Conservation (phyloP, 75 land plant genomes). For the Picea glauca region DNA sequence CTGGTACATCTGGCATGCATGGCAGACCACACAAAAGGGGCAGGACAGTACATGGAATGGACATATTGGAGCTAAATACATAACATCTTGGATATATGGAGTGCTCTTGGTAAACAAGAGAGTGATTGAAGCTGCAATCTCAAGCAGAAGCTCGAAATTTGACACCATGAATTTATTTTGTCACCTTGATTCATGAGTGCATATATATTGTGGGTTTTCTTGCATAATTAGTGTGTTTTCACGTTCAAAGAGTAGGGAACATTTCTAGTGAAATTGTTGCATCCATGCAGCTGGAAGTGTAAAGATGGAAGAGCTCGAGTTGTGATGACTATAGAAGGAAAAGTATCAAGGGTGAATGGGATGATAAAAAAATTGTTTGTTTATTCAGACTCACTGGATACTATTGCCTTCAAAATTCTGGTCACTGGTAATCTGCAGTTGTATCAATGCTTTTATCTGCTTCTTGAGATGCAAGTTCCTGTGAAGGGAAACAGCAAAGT, state of each 20-base stretch:
- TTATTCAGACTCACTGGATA: not conserved
- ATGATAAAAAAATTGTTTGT: not conserved
- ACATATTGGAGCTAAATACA: constrained; percentile 5
- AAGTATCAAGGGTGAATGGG: not conserved
- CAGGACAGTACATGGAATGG: not conserved
- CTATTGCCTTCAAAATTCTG: not conserved
- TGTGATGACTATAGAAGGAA: not conserved
- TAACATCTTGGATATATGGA: not conserved
- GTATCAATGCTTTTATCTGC: not conserved
- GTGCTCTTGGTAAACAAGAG: not conserved
- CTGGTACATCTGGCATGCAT: not conserved
- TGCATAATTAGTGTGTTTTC: not conserved
- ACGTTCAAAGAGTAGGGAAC: not conserved
- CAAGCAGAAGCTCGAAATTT: not conserved
- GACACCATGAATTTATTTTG: not conserved
- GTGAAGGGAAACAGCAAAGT: not conserved
- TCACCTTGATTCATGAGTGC: not conserved
- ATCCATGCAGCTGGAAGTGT: not conserved
- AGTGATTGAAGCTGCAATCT: not conserved
- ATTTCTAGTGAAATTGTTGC: not conserved
- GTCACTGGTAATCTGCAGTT: not conserved
- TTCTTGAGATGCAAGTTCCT: not conserved
- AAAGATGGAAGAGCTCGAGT: not conserved
- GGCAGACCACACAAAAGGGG: constrained; percentile 2
- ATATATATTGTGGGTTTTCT: not conserved